Evolutionary conservation across 2,329 filamentous ascomycete species (phyloP).

Genomic region (Fusarium acutatum): DNA sequence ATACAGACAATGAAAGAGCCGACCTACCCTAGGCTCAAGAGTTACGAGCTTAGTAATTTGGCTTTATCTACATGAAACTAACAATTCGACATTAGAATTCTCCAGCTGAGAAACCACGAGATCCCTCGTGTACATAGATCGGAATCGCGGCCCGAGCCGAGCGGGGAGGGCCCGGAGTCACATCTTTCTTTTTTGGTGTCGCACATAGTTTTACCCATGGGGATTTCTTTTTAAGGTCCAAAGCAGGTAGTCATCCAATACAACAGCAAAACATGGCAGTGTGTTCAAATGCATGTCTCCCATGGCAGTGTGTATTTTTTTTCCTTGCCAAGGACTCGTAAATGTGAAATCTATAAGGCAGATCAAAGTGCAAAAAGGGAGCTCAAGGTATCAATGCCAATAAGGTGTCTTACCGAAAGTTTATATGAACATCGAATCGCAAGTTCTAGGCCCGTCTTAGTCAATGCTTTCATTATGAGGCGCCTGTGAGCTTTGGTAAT

Average conservation of each 20-base stretch:
- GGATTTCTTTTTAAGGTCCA: background rate
- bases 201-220: background rate
- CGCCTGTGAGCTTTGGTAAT: background rate
- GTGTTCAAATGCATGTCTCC: background rate
- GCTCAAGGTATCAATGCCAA: background rate
- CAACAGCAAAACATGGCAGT: background rate
- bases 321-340: too few species aligned
- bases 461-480: too few species aligned
- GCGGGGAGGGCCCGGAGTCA: constrained; percentile 47
- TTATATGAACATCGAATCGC: background rate
- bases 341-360: background rate
- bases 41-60: background rate
- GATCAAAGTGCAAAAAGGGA: background rate
- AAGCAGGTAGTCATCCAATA: background rate
- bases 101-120: background rate
- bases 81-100: background rate
- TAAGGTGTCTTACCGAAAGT: background rate
- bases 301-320: background rate
- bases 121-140: constrained; percentile 43
- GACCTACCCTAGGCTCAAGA: background rate
- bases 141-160: constrained; percentile 52
- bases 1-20: background rate
- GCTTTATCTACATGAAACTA: background rate
- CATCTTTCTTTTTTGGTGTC: background rate
- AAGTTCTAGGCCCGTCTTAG: background rate